Base-by-base conservation (phyloP, 805 yeast genomes). In the Lipomyces starkeyi region DNA sequence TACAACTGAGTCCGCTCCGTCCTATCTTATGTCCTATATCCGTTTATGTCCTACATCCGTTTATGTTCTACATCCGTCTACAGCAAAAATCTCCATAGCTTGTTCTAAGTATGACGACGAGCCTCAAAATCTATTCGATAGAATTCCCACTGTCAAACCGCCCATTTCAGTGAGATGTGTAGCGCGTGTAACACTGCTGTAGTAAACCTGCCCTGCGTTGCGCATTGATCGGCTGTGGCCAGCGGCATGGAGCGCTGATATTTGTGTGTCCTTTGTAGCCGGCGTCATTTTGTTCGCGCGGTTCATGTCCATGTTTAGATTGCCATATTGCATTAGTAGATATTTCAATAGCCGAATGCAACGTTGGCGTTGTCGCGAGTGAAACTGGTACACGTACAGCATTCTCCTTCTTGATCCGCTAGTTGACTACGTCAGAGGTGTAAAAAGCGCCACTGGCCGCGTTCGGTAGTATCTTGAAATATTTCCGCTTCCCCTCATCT, bases 361-460 rank as follows among this genome's bases (percentile, higher is more conserved):
- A 37, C 11, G 40, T 35, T 35, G 57, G 14, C 57, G 17, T 20
- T 29, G 25, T 27, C 29, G 29, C 29, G 27, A 53, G 25, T 25
- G 20, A 11, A 29, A 8, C 5, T 2, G 3, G 27, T 4, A 29
- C 29, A 20, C 54, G 52, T 54, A 62, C 66, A 14, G 14, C 58
- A 34, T 35, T 27, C 13, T 55, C 60, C 25, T 61, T 70, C 43
- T 53, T 65, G 11, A 71, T 40, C 43, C 71, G 67, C 32, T 67
- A 63, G 55, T 61, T 67, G 14, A 68, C 74, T 35, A 68, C 66
- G 27, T 73, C 71, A 20, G 74, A 40, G 2, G 73, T 66, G 37
- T 72, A 72, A 56, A 74, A 74, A 5, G 71, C 71, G n/a, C 72
- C 64, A 3, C 67, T 67, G 1, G 76, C 66, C 1, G 76, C 74